Evolutionary conservation across 2,329 filamentous ascomycete species (phyloP).

Genomic region (Fragosphaeria purpurea): DNA sequence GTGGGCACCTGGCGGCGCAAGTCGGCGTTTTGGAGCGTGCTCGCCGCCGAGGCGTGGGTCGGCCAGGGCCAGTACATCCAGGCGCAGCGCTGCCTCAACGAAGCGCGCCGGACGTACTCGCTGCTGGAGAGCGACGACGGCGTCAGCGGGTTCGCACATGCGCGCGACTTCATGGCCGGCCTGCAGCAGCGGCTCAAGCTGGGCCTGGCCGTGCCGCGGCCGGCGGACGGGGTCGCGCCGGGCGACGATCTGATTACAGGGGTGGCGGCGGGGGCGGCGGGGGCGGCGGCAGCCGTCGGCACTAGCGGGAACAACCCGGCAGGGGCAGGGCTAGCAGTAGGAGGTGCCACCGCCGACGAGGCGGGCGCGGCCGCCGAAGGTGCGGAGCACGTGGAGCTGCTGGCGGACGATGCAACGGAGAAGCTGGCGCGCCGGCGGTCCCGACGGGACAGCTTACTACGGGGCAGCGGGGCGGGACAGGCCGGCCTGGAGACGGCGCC

Average conservation of each 20-base stretch:
- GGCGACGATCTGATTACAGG: not conserved
- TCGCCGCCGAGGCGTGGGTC: constrained; percentile 78
- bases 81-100: constrained; percentile 66
- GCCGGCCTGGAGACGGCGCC: constrained; percentile 23
- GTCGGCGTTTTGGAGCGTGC: constrained; percentile 77
- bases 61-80: constrained; percentile 66
- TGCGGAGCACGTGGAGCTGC: constrained; percentile 26
- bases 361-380: constrained; percentile 18
- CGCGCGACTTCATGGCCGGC: constrained; percentile 41
- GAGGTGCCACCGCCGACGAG: constrained; percentile 8
- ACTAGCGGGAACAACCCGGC: constrained; percentile 13
- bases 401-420: constrained; percentile 43
- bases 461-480: constrained; percentile 18
- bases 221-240: constrained; percentile 9
- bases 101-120: constrained; percentile 49
- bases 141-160: constrained; percentile 39
- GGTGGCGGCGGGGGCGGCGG: constrained; percentile 6
- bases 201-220: constrained; percentile 26
- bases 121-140: constrained; percentile 39
- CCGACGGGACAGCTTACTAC: constrained; percentile 45
- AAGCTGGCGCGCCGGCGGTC: constrained; percentile 42
- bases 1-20: constrained; percentile 72
- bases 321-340: not conserved
- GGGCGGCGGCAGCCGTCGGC: constrained; percentile 1
- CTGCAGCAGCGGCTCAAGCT: constrained; percentile 40